These are phyloP conservation scores for Oryza rufipogon DNA, from an alignment of 176 grass and related monocot species.

Conservation along the genomic window DNA sequence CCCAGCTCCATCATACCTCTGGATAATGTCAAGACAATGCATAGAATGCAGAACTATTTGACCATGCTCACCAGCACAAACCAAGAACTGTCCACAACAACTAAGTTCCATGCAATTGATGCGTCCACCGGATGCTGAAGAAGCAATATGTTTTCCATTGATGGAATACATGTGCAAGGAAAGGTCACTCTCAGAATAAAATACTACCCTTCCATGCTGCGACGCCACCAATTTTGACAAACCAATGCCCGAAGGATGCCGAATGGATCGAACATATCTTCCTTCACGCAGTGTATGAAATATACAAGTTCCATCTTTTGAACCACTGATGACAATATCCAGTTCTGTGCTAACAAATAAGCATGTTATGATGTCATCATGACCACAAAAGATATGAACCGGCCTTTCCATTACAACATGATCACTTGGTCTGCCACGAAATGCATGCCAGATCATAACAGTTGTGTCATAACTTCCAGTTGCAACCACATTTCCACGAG, in stretches of 20 bases:
- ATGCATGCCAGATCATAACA: slow-evolving; percentile 96
- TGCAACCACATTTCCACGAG: slow-evolving; percentile 80
- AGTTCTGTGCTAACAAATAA: slow-evolving; percentile 91
- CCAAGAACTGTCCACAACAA: slow-evolving; percentile 82
- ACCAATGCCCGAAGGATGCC: slow-evolving; percentile 66
- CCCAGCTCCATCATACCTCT: slow-evolving; percentile 74
- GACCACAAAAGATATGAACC: slow-evolving; percentile 93
- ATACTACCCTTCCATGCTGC: slow-evolving; percentile 79
- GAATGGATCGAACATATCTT: slow-evolving; percentile 82
- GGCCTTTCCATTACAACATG: slow-evolving; percentile 81
- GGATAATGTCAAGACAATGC: slow-evolving; percentile 91
- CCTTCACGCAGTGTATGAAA: slow-evolving; percentile 87
- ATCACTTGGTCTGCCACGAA: slow-evolving; percentile 71
- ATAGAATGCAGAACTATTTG: slow-evolving; percentile 82
- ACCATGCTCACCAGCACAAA: slow-evolving; percentile 80
- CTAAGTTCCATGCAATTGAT: slow-evolving; percentile 96
- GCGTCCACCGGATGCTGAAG: slow-evolving; percentile 67
- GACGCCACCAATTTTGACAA: slow-evolving; percentile 84
- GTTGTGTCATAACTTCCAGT: slow-evolving; percentile 99
- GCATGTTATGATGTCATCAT: slow-evolving; percentile 97
- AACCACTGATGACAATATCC: slow-evolving; percentile 94
- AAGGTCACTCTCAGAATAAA: slow-evolving; percentile 80
- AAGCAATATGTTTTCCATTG: slow-evolving; percentile 86
- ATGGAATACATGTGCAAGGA: slow-evolving; percentile 95
- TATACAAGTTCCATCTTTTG: slow-evolving; percentile 98